A percentile compares a stretch with the other conserved stretches of the same genome.
Evolutionary conservation across 495 filamentous ascomycete species (phyloP).

Genomic region (Aspergillus cavernicola): DNA sequence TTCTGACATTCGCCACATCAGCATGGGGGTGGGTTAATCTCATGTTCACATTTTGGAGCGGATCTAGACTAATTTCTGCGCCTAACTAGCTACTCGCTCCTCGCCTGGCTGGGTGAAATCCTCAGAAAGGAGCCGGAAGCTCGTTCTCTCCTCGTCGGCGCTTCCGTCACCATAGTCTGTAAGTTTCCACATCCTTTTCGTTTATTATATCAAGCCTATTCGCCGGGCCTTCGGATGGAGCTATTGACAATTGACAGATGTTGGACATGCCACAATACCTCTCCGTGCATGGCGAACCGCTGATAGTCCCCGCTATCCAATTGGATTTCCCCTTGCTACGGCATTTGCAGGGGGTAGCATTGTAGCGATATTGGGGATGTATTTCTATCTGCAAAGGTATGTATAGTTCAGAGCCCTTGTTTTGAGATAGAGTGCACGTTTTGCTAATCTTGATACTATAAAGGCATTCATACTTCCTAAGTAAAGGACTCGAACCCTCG

Average conservation of each 20-base stretch:
- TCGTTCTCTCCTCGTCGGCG: constrained; percentile 15
- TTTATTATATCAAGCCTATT: too few relatives aligned
- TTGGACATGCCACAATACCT: constrained; percentile 21
- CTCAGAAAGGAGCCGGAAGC: constrained; percentile 17
- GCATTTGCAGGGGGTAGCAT: constrained; percentile 14
- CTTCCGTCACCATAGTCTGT: constrained; percentile 20
- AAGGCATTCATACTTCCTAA: neutral
- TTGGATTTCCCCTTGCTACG: constrained; percentile 20
- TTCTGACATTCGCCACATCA: constrained; percentile 18
- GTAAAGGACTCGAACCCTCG: neutral
- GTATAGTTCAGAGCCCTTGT: neutral
- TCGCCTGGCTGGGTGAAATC: constrained; percentile 20
- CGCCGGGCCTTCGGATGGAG: too few relatives aligned
- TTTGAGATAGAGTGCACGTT: neutral
- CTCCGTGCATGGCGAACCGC: constrained; percentile 17
- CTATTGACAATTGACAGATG: constrained; percentile 3
- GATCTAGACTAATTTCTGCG: neutral
- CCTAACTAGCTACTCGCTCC: constrained; percentile 6
- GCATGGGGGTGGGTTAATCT: constrained; percentile 10
- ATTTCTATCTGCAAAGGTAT: constrained; percentile 10
- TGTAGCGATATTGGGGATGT: constrained; percentile 3
- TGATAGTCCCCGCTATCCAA: constrained; percentile 18
- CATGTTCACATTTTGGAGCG: too few relatives aligned
- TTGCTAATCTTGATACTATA: neutral
- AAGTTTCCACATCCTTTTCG: neutral